These are phyloP conservation scores for Parastagonospora nodorum DNA, from an alignment of 2,329 filamentous ascomycete genomes.

Conservation along the genomic window DNA sequence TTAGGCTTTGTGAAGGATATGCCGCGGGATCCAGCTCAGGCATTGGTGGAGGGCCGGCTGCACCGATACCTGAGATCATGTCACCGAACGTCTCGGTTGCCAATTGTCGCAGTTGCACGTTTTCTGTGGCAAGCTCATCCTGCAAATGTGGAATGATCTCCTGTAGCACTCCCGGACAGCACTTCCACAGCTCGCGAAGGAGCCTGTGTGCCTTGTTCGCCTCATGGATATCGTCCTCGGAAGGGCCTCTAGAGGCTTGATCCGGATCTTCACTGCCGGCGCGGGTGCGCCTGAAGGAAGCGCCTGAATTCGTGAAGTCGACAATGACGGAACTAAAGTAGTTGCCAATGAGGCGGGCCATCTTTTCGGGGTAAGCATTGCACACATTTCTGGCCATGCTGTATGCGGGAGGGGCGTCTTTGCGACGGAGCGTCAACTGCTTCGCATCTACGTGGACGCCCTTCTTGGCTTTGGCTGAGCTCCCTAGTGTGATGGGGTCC, in stretches of 20 bases:
- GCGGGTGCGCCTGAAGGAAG: slow-evolving; percentile 25
- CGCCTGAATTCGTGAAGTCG: slow-evolving; percentile 65
- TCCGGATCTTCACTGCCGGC: slow-evolving; percentile 49
- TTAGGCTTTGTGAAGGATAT: slow-evolving; percentile 76
- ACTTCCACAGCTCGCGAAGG: slow-evolving; percentile 91
- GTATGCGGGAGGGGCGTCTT: slow-evolving; percentile 89
- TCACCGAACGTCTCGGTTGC: slow-evolving; percentile 95
- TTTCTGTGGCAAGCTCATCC: slow-evolving; percentile 88
- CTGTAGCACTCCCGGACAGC: slow-evolving; percentile 82
- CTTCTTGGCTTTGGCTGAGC: slow-evolving; percentile 56
- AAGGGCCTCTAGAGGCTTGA: slow-evolving; percentile 63
- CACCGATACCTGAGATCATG: slow-evolving; percentile 90
- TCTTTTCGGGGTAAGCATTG: slow-evolving; percentile 86
- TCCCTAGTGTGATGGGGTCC: slow-evolving; percentile 64
- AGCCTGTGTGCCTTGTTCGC: slow-evolving; percentile 87
- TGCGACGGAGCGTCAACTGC: slow-evolving; percentile 82
- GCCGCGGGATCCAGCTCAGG: slow-evolving; percentile 77
- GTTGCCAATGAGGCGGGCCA: slow-evolving; percentile 91
- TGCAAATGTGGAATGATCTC: slow-evolving; percentile 95
- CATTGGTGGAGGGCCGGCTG: slow-evolving; percentile 79
- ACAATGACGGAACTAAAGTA: slow-evolving; percentile 98
- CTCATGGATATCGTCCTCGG: slow-evolving; percentile 84
- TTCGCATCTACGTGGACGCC: slow-evolving; percentile 66
- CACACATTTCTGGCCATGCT: slow-evolving; percentile 96
- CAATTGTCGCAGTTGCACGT: slow-evolving; percentile 80